Percentiles rank a stretch among this genome's conserved stretches.
Conservation (phyloP, 345 rosid genomes). For the Syzygium aromaticum region DNA sequence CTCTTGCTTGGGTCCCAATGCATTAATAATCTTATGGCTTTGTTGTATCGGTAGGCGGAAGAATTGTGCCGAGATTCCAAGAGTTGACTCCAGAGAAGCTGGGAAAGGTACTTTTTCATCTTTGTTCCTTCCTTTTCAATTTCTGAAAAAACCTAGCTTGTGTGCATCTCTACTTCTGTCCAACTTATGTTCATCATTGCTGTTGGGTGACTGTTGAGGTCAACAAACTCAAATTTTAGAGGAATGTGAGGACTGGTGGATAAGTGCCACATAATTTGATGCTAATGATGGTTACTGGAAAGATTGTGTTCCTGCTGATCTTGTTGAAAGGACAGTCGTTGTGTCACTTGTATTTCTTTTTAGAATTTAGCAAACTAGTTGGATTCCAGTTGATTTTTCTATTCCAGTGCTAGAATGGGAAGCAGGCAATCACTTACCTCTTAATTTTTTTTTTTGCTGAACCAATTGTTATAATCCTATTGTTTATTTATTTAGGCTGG, state of each 20-base stretch:
- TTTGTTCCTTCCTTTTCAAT: not conserved
- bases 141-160: not conserved
- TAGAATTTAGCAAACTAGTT: not conserved
- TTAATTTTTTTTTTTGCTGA: not conserved
- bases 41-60: conserved; percentile 52
- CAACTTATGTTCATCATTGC: not conserved
- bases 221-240: not conserved
- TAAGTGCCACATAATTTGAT: not conserved
- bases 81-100: conserved; percentile 92
- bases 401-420: not conserved
- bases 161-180: not conserved
- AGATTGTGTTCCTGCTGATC: not conserved
- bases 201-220: not conserved
- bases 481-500: conserved; percentile 54
- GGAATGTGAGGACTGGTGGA: not conserved
- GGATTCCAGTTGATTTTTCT: not conserved
- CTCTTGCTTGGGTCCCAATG: not conserved
- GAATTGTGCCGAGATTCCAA: conserved; percentile 97
- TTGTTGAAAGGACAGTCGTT: not conserved
- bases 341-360: not conserved
- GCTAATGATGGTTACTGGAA: not conserved
- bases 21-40: conserved; percentile 4
- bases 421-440: not conserved
- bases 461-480: not conserved
- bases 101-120: conserved; percentile 53